Conservation (phyloP, 805 yeast species). For the Starmerella tilneyi region DNA sequence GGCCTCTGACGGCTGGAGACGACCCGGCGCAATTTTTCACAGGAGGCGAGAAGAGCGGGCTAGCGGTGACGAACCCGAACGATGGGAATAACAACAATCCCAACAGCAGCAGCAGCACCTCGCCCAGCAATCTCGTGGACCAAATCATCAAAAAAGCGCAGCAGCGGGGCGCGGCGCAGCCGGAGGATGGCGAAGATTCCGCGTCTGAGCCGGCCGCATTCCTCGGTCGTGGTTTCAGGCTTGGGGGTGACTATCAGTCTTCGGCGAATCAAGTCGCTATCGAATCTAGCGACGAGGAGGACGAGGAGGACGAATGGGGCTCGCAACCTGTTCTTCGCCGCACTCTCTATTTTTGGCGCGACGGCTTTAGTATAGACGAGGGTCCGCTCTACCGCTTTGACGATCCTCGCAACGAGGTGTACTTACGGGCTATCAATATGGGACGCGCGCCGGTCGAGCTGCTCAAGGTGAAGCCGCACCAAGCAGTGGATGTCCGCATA, state of each 20-base stretch:
- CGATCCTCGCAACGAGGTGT: slow-evolving; percentile 77
- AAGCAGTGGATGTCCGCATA: slow-evolving; percentile 88
- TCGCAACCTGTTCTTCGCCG: slow-evolving; percentile 51
- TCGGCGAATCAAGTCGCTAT: slow-evolving; percentile 14
- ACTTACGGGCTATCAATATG: slow-evolving; percentile 66
- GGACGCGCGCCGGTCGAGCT: slow-evolving; percentile 87
- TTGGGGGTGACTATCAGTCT: slow-evolving; percentile 28
- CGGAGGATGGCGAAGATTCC: slow-evolving; percentile 15
- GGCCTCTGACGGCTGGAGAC: slow-evolving; percentile 12
- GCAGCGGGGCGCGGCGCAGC: slow-evolving; percentile 15
- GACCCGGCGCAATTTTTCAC: slow-evolving; percentile 40
- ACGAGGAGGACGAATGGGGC: slow-evolving; percentile 21
- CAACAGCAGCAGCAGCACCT: slow-evolving; percentile 3
- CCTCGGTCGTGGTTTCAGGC: slow-evolving; percentile 30
- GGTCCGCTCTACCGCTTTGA: slow-evolving; percentile 80
- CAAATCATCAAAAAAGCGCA: slow-evolving; percentile 33
- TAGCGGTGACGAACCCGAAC: slow-evolving; percentile 65
- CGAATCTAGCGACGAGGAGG: slow-evolving; percentile 12
- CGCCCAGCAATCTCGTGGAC: slow-evolving; percentile 27
- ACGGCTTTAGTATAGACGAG: slow-evolving; percentile 91
- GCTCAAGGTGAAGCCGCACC: slow-evolving; percentile 75
- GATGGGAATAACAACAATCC: slow-evolving; percentile 17
- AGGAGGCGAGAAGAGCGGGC: slow-evolving; percentile 61
- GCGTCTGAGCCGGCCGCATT: slow-evolving; percentile 18
- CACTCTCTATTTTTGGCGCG: slow-evolving; percentile 88